Conservation (phyloP, 306 rosid genomes). For the Quercus parvula region DNA sequence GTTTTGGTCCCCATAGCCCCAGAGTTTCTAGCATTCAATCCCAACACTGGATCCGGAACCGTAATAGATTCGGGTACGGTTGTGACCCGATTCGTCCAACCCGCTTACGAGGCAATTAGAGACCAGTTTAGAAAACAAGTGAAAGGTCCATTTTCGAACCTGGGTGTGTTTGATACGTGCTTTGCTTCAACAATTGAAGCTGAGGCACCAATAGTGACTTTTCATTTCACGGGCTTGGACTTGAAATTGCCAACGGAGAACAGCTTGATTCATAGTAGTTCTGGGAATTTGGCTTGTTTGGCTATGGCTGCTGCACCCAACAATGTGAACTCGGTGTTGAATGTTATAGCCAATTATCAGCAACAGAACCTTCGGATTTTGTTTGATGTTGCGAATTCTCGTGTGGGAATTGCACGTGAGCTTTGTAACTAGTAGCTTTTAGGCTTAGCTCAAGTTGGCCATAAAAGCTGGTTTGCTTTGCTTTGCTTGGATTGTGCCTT, state of each 20-base stretch:
- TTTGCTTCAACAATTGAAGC: conserved; percentile 45
- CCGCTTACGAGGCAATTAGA: conserved; percentile 60
- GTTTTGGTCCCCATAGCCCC: conserved; percentile 37
- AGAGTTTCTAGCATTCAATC: conserved; percentile 50
- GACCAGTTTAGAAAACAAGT: conserved; percentile 86
- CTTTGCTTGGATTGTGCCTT: neutral
- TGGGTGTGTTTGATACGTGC: conserved; percentile 91
- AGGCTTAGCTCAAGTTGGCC: neutral
- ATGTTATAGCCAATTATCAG: conserved; percentile 88
- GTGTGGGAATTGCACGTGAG: conserved; percentile 86
- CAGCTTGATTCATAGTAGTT: conserved; percentile 78
- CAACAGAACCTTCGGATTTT: conserved; percentile 85
- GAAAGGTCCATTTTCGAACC: conserved; percentile 47
- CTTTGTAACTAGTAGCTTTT: conserved; percentile 53
- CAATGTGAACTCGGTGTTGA: conserved; percentile 80
- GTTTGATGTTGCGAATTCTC: conserved; percentile 73
- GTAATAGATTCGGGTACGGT: conserved; percentile 86
- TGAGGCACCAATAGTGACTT: conserved; percentile 49
- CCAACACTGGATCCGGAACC: conserved; percentile 74
- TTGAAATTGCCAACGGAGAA: conserved; percentile 69
- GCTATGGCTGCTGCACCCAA: conserved; percentile 87
- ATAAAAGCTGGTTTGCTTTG: no score
- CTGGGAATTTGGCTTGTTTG: conserved; percentile 79
- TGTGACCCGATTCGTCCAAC: conserved; percentile 66
- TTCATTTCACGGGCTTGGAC: conserved; percentile 59